phyloP scores from a whole-genome alignment of 2,329 filamentous ascomycete species.

The Fusarium illudens region DNA sequence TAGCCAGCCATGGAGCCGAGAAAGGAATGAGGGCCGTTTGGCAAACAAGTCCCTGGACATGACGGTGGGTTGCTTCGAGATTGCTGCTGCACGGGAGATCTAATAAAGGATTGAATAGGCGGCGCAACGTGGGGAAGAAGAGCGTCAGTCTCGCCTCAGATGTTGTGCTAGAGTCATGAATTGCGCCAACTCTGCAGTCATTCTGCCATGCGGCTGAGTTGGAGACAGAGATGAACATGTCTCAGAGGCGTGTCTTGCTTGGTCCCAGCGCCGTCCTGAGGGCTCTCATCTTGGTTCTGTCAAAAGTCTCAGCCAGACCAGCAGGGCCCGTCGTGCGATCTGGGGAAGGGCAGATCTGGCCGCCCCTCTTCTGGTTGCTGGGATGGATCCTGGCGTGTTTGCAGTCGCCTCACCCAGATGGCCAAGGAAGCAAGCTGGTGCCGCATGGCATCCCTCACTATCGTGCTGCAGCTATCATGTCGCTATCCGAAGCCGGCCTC shows the following conservation, averaged over 20 bases:
- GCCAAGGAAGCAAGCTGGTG: conserved; percentile 12
- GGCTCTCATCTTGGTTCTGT: conserved; percentile 17
- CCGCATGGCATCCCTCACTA: conserved; percentile 25
- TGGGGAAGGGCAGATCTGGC: conserved; percentile 32
- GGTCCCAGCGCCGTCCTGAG: conserved; percentile 5
- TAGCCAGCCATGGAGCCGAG: neutral
- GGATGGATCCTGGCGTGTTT: conserved; percentile 15
- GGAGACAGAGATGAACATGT: conserved; percentile 5
- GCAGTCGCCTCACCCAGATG: conserved; percentile 6
- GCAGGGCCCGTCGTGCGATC: conserved; percentile 19
- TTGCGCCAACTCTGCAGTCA: conserved; percentile 2
- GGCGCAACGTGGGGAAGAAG: conserved; percentile 10
- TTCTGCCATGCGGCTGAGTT: conserved; percentile 10
- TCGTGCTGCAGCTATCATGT: conserved; percentile 24
- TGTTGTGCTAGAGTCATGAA: conserved; percentile 12
- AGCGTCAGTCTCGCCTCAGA: conserved; percentile 24
- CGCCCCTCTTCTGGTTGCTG: conserved; percentile 1
- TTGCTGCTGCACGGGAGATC: conserved; percentile 3
- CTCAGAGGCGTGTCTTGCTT: conserved; percentile 1
- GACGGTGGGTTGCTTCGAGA: neutral
- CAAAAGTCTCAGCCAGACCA: conserved; percentile 10
- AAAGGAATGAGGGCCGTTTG: conserved; percentile 21
- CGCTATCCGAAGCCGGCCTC: conserved; percentile 8
- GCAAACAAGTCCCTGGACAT: conserved; percentile 17
- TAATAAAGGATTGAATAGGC: conserved; percentile 1